Base-by-base conservation (phyloP, 495 filamentous ascomycete genomes). In the Platismatia glauca region DNA sequence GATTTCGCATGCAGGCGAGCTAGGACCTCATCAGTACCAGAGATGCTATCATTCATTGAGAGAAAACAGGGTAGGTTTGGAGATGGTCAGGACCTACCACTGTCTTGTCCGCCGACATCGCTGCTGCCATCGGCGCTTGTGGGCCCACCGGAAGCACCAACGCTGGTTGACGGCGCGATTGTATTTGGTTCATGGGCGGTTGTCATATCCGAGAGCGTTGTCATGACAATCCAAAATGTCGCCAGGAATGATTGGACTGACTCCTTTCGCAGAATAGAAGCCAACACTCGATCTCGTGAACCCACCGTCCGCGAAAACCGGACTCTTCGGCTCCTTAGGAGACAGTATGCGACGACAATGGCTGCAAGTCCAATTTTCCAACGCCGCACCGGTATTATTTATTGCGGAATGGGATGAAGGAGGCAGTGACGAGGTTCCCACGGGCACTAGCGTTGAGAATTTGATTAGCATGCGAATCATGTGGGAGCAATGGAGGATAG, bases 1-100 rank as follows among this genome's bases (percentile, higher is more conserved):
- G 68, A 62, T 22, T 64, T 70, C 37, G 68, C 58, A 53, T 70
- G 66, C 31, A 61, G 50, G 18, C 61, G 66, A 59, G 57, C 68
- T 69, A 59, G 29, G 16, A 27, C 9, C 29, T 20, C 6, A 9
- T 63, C 22, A 63, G 55, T 33, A 7, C 46, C 29, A 4, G 43
- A 27, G 9, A 34, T n/a, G 34, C 16, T 4, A 18, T 13, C 13
- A 22, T 27, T 8, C 12, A 52, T 16, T 16, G 13, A n/a, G 48
- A 13, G n/a, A 31, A 13, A 31, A 13, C 27, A 31, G 27, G 31
- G 48, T 31, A 18, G 15, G 8, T 16, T 6, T 22, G 43, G 15
- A 39, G 57, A 5, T 29, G 38, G 38, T n/a, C 35, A 37, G 22
- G 18, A 59, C 62, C n/a, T 55, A 64, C 62, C 62, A 38, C 18